phyloP scores from a whole-genome alignment of 768 basidiomycete species.

The Exsudoporus frostii region DNA sequence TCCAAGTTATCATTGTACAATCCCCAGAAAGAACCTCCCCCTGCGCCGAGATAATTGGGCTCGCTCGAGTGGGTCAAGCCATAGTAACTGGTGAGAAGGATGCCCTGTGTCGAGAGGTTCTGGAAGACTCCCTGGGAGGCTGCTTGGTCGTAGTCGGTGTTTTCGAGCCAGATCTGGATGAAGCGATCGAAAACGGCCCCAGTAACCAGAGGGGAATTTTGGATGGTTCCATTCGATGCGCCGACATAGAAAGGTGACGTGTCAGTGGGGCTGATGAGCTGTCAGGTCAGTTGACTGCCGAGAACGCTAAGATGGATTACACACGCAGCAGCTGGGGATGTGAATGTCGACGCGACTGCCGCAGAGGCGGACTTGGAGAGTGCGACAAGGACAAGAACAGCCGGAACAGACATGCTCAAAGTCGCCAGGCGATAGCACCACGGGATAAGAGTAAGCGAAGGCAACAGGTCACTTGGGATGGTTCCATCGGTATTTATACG shows the following conservation, averaged over 20 bases:
- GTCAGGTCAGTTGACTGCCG: constrained; percentile 1
- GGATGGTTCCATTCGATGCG: constrained; percentile 39
- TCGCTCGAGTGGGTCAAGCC: constrained; percentile 55
- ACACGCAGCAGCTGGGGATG: constrained; percentile 21
- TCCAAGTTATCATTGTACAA: constrained; percentile 40
- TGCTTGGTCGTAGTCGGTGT: constrained; percentile 45
- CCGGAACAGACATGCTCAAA: constrained; percentile 4
- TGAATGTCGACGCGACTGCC: constrained; percentile 20
- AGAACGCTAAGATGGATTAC: constrained; percentile 3
- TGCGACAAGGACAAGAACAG: constrained; percentile 14
- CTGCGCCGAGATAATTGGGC: constrained; percentile 52
- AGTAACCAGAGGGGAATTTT: constrained; percentile 33
- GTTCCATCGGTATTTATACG: constrained; percentile 6
- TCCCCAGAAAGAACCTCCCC: constrained; percentile 53
- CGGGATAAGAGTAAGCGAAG: not conserved
- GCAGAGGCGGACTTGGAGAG: constrained; percentile 15
- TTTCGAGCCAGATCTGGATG: constrained; percentile 57
- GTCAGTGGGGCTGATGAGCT: constrained; percentile 16
- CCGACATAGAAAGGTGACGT: constrained; percentile 40
- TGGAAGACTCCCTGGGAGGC: constrained; percentile 26
- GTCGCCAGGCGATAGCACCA: not conserved
- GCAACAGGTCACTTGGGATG: not conserved
- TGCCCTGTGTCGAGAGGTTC: constrained; percentile 46
- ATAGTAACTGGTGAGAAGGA: constrained; percentile 46
- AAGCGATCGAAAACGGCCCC: constrained; percentile 45